Evolutionary conservation across 2,329 filamentous ascomycete species (phyloP), one percentile per base, ranked within the genome.

Genomic region (Colletotrichum siamense): DNA sequence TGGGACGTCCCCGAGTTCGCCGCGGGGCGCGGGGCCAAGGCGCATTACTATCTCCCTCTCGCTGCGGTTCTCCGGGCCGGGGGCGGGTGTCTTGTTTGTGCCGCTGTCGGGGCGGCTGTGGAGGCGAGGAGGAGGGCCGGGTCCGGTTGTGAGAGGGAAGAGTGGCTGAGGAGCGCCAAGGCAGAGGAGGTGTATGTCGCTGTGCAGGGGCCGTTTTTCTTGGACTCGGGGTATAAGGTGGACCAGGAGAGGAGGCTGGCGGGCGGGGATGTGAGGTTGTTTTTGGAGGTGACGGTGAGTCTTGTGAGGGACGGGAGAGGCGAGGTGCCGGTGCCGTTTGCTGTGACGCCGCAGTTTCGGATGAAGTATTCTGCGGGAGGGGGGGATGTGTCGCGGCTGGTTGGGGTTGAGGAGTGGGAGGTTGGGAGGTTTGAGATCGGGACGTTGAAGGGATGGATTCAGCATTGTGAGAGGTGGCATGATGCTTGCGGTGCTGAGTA

Each of bases 1-100:
- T 73, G 71, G 71, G 55, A 73, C 64, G 57, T 73, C 16, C 71
- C 65, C 26, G 65, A 69, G 22, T 73, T 73, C 28, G 65, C 71
- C 5, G 65, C 71, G 6, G 64, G 71, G 16, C 65, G 36, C 15
- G 64, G 71, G 10, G 22, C 55, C 15, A 73, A 73, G 65, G 57
- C 57, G 28, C 71, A 73, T 13, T 22, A 55, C 24, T 69, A 73
- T 12, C 6, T 69, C 8, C 59, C 26, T 1, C 24, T 73, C 7
- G 26, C 8, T 3, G 24, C 15, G 22, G 32, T 73, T 4, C 15
- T 18, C 10, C 6, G 7, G 12, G n/a, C 13, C 49, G 24, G 22
- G 4, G 2, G 15, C 6, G 13, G 15, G 2, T 69, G 71, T 44
- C 55, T 69, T 13, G 12, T 69, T 2, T 69, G 71, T 5, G 4